These are phyloP conservation scores for Nitzschia sp. DNA, from an alignment of 108 stramenopile species.

Conservation along the genomic window DNA sequence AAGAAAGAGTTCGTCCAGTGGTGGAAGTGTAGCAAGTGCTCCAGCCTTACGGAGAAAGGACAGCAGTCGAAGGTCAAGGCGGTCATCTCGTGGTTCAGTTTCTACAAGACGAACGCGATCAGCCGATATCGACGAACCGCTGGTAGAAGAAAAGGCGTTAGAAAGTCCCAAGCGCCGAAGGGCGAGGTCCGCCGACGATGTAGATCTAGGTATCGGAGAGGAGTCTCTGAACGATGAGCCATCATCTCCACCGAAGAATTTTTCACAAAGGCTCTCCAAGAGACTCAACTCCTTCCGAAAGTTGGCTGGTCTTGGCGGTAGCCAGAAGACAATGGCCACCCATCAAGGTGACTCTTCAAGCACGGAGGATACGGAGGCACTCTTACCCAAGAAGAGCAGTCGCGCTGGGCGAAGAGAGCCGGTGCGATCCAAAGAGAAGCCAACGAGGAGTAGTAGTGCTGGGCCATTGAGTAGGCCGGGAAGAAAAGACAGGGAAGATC, in stretches of 20 bases:
- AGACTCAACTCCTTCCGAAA: conserved; percentile 12
- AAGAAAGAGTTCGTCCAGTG: conserved; percentile 9
- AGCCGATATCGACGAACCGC: conserved; percentile 3
- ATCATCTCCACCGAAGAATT: not conserved
- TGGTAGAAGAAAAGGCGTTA: not conserved
- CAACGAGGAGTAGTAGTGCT: conserved; percentile 17
- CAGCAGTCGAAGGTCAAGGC: not conserved
- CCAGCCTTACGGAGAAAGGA: not conserved
- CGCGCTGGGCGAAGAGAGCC: not conserved
- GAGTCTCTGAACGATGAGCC: not conserved
- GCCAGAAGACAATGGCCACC: conserved; percentile 5
- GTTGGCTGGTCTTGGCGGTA: conserved; percentile 7
- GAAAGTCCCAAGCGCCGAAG: conserved; percentile 10
- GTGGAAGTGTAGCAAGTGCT: conserved; percentile 35
- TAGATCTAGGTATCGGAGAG: not conserved
- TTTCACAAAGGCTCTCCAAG: conserved; percentile 3
- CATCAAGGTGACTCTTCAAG: conserved; percentile 2
- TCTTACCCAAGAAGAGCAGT: not conserved
- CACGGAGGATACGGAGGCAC: conserved; percentile 4
- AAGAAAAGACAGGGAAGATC: conserved; percentile 13
- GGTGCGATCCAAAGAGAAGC: not conserved
- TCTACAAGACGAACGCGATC: not conserved
- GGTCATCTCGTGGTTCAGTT: not conserved
- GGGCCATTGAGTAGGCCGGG: conserved; percentile 8
- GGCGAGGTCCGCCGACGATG: conserved; percentile 5